Evolutionary conservation across 2,329 filamentous ascomycete genomes (phyloP).

Genomic region (Fusarium penzigii): DNA sequence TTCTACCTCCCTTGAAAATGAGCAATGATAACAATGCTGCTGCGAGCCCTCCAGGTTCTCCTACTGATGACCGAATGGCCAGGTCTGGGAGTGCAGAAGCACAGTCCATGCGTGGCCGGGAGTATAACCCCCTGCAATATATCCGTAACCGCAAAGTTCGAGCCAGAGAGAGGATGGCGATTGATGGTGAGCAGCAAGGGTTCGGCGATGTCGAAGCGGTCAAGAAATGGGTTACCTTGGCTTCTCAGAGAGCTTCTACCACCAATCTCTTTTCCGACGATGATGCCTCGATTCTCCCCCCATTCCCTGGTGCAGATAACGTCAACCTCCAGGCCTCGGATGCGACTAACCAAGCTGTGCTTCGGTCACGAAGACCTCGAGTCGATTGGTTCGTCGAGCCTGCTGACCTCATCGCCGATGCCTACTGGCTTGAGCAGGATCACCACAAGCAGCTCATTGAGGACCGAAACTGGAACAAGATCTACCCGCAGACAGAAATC

Average conservation of each 20-base stretch:
- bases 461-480: constrained; percentile 71
- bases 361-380: constrained; percentile 69
- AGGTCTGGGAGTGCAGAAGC: constrained; percentile 29
- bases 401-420: constrained; percentile 84
- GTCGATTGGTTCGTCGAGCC: constrained; percentile 85
- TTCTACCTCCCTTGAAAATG: constrained; percentile 71
- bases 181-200: constrained; percentile 74
- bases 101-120: constrained; percentile 57
- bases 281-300: constrained; percentile 38
- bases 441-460: constrained; percentile 81
- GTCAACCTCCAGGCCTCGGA: constrained; percentile 46
- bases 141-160: constrained; percentile 88
- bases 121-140: constrained; percentile 90
- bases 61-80: constrained; percentile 35
- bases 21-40: constrained; percentile 40
- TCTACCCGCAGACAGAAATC: constrained; percentile 57
- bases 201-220: constrained; percentile 76
- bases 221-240: constrained; percentile 73
- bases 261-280: constrained; percentile 25
- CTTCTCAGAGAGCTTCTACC: constrained; percentile 43
- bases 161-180: constrained; percentile 71
- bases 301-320: constrained; percentile 49
- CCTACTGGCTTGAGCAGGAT: constrained; percentile 84
- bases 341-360: constrained; percentile 43
- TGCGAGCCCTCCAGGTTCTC: constrained; percentile 45